Evolutionary conservation across 1,139 yeast genomes (phyloP).

Genomic region (Magnusiomyces starmeri): DNA sequence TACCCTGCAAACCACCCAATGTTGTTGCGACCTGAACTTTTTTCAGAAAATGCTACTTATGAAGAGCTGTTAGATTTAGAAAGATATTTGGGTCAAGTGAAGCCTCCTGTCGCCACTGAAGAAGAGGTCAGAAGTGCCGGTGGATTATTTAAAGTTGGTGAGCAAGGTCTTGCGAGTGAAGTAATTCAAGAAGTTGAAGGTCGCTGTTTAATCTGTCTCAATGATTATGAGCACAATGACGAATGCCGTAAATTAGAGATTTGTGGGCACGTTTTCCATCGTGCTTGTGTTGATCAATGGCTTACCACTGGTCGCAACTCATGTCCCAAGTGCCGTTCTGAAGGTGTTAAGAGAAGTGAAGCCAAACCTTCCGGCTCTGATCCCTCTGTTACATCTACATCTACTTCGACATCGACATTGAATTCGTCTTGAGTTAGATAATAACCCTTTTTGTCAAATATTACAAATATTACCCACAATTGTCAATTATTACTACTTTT

Average conservation of each 20-base stretch:
- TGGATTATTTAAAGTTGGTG: constrained; percentile 28
- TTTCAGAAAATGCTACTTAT: constrained; percentile 44
- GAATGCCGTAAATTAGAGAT: constrained; percentile 38
- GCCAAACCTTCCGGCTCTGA: neutral
- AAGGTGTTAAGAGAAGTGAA: constrained; percentile 33
- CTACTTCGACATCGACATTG: too few species aligned
- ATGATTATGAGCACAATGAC: constrained; percentile 42
- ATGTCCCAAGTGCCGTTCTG: constrained; percentile 50
- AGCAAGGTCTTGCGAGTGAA: constrained; percentile 7
- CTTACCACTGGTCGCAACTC: constrained; percentile 46
- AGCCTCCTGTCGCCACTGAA: constrained; percentile 39
- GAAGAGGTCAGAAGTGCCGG: constrained; percentile 39
- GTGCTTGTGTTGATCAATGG: constrained; percentile 52
- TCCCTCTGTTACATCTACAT: neutral
- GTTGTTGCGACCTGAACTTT: constrained; percentile 40
- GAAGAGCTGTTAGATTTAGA: constrained; percentile 43
- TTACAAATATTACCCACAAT: neutral
- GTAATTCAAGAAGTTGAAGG: constrained; percentile 11
- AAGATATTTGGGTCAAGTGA: constrained; percentile 40
- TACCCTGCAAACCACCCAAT: constrained; percentile 44
- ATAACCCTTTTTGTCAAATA: too few species aligned
- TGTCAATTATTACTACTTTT: neutral
- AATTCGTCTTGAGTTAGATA: neutral
- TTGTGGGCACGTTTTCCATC: constrained; percentile 47
- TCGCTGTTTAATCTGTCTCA: constrained; percentile 46